Base-by-base conservation (phyloP, 2,329 filamentous ascomycete species). In the Delphinella strobiligena region DNA sequence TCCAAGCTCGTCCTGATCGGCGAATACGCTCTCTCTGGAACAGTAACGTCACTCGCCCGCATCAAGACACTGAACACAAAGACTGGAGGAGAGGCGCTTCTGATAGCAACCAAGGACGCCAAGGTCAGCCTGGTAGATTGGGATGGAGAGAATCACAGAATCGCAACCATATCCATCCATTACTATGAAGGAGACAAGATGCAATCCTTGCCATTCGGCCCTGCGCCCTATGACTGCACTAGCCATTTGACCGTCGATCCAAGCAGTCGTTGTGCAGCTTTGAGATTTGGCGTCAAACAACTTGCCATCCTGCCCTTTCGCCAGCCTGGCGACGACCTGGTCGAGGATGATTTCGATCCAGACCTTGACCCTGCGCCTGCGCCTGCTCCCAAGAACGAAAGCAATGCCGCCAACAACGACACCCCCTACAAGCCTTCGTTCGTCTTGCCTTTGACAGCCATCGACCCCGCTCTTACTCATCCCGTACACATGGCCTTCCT, bases 131-230 rank as follows among this genome's bases (percentile, higher is more conserved):
- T 98, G 59, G 72, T 94, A 41, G 85, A 95, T 64, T 98, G 91
- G 91, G 85, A 96, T 58, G 80, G 86, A 8, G 77, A 82, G 57
- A 78, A 76, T 49, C 73, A 84, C 61, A 75, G 75, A 37, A 78
- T 96, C 51, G 79, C 81, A 51, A 96, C 89, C 38, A 76, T 91
- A 47, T 96, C 89, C 37, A 89, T 98, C 53, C 91, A 98, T 66
- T 96, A 88, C 69, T 98, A 96, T 63, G 91, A 98, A 61, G 84
- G 91, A 58, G 88, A 95, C 55, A 88, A 94, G 4, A 68, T 89
- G 45, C 77, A 82, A 49, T 78, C 81, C 38, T 82, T 77, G 46
- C 88, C 89, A 0, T 95, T 87, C 81, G 78, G 82, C 37, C 73
- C 81, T 38, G 74, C 81, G 40, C 65, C 93, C 53, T 77, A 75